Conservation (phyloP, 345 rosid genomes). For the Eucalyptus sp. region DNA sequence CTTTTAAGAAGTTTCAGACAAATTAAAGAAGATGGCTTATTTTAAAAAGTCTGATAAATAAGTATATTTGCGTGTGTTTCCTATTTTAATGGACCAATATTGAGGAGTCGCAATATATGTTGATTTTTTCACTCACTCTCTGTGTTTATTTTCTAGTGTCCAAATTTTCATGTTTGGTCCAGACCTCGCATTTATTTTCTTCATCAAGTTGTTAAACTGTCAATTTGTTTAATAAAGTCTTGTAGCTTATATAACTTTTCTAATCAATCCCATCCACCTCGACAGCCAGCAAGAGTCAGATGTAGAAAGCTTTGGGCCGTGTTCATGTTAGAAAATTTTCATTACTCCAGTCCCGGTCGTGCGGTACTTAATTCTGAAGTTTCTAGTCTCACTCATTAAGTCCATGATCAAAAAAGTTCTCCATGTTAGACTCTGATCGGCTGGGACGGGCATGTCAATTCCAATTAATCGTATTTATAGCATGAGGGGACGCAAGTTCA, state of each 20-base stretch:
- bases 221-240: neutral
- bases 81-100: neutral
- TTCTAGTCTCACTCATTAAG: neutral
- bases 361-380: neutral
- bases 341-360: fast-evolving
- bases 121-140: neutral
- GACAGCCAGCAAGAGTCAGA: neutral
- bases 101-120: fast-evolving
- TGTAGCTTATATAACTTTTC: neutral
- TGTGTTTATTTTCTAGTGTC: neutral
- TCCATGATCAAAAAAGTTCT: neutral
- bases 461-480: neutral
- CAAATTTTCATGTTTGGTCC: neutral
- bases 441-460: fast-evolving
- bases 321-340: neutral
- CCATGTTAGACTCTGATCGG: neutral
- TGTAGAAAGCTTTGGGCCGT: neutral
- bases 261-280: neutral
- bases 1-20: fast-evolving
- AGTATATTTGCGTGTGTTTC: neutral
- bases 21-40: neutral
- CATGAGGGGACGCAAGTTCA: neutral
- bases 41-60: neutral
- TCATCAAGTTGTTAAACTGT: neutral
- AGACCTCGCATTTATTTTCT: neutral